Percentiles rank a stretch among this genome's conserved stretches.
These are phyloP conservation scores for Thozetella sp. DNA, from an alignment of 495 filamentous ascomycete species.

Conservation along the genomic window DNA sequence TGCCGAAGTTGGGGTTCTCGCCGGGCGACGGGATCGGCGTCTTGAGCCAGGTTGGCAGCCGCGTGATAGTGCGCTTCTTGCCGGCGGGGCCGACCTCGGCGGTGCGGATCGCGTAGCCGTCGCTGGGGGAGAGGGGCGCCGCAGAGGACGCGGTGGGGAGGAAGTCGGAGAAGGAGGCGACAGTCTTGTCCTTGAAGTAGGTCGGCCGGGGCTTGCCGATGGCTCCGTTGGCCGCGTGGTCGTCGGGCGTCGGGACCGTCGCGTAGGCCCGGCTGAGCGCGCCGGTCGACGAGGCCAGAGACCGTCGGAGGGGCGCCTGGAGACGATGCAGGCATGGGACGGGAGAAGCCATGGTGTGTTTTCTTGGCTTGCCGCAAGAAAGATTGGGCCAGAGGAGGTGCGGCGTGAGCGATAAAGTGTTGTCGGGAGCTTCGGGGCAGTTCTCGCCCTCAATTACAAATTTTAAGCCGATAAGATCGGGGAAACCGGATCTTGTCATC, in stretches of 20 bases:
- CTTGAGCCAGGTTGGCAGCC: slow-evolving; percentile 93
- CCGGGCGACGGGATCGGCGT: slow-evolving; percentile 84
- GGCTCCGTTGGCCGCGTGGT: slow-evolving; percentile 2
- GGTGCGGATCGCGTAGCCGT: slow-evolving; percentile 70
- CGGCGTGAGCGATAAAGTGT: background rate
- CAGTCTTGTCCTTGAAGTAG: slow-evolving; percentile 81
- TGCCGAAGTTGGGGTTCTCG: slow-evolving; percentile 74
- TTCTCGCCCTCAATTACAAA: background rate
- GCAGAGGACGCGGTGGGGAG: slow-evolving; percentile 45
- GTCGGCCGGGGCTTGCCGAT: slow-evolving; percentile 49
- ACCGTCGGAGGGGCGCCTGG: slow-evolving; percentile 29
- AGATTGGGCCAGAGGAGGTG: background rate
- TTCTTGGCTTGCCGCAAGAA: background rate
- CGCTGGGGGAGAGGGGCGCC: slow-evolving; percentile 46
- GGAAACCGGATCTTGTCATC: background rate
- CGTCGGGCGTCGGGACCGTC: slow-evolving; percentile 21
- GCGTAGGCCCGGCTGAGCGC: slow-evolving; percentile 24
- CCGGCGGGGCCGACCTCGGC: slow-evolving; percentile 81
- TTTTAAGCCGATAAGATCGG: background rate
- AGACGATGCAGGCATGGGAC: slow-evolving; percentile 25
- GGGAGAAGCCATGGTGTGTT: slow-evolving; percentile 24
- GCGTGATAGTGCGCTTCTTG: slow-evolving; percentile 84
- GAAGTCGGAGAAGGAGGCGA: slow-evolving; percentile 87
- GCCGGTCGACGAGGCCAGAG: slow-evolving; percentile 21
- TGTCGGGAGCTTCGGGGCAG: background rate